phyloP scores from a whole-genome alignment of 345 rosid species.

The Angophora floribunda region DNA sequence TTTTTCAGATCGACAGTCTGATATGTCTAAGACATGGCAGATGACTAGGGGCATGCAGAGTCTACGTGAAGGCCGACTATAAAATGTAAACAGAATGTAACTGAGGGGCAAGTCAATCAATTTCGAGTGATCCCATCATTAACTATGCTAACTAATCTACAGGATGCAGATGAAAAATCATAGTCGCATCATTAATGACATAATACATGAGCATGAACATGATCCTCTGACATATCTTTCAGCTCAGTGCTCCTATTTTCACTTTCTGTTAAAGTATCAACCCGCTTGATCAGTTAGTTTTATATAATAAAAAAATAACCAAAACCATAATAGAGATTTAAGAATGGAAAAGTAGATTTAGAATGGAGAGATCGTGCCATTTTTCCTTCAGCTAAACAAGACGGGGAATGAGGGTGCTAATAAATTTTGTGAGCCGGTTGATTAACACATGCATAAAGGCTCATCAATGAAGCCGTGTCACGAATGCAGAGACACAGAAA shows the following conservation, averaged over 20 bases:
- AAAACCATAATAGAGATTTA: background rate
- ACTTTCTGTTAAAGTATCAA: background rate
- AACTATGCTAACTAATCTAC: background rate
- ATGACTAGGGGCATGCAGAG: background rate
- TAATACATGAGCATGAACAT: background rate
- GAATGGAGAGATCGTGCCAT: background rate
- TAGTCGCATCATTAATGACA: background rate
- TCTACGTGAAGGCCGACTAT: background rate
- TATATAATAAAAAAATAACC: background rate
- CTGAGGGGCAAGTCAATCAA: background rate
- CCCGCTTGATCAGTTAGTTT: background rate
- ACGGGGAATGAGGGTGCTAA: background rate
- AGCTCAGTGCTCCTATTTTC: background rate
- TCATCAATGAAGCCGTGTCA: background rate
- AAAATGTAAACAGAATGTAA: background rate
- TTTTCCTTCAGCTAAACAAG: background rate
- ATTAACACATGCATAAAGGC: background rate
- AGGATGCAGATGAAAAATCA: background rate
- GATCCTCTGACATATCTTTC: background rate
- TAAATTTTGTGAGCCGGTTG: background rate
- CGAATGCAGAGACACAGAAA: background rate
- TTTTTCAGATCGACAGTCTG: background rate
- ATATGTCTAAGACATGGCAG: background rate
- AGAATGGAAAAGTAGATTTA: background rate
- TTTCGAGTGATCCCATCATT: background rate